Evolutionary conservation across 2,329 filamentous ascomycete genomes (phyloP), one percentile per base, ranked within the genome.

Genomic region (Graphilbum sp.): DNA sequence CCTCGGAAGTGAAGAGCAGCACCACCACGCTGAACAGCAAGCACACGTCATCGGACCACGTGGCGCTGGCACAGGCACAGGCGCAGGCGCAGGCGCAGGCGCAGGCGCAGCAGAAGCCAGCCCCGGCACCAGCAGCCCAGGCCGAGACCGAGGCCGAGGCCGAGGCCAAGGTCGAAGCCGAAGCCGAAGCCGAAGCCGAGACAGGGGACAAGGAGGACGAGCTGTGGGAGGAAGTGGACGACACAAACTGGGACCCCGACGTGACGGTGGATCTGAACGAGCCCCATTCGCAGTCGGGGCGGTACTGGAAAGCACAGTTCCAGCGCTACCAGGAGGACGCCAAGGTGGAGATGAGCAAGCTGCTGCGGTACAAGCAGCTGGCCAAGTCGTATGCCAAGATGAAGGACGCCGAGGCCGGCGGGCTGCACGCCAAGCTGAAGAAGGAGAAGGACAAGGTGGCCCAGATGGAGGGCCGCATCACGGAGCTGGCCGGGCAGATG

Each of bases 271-370:
- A 86, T 49, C 59, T 84, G 35, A 78, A 79, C 44, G 75, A 83
- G 49, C 81, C 82, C 7, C 71, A 75, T 45, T 84, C 80, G 2
- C 70, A 79, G 42, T 85, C 80, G 4, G 81, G 80, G 7, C 75
- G 70, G 48, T 86, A 81, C 56, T 88, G 82, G 82, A 87, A 87
- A 56, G 67, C 72, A 19, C 72, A 85, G 50, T 87, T 81, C 49
- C 69, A 83, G 46, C 69, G 66, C 39, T 88, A 87, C 50, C 75
- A 82, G 35, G 65, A 72, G 33, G 78, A 80, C 44, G 81, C 80
- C 45, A 74, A 73, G 53, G 67, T 65, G 32, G 79, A 87, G 54
- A 77, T 86, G 64, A 75, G 76, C 59, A 83, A 79, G 59, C 64
- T 88, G 50, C 69, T 87, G 51, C 74, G 73, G 51, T 87, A 86